Evolutionary conservation across 2,329 filamentous ascomycete species (phyloP), one percentile per base, ranked within the genome.

Genomic region (Alternaria arborescens): DNA sequence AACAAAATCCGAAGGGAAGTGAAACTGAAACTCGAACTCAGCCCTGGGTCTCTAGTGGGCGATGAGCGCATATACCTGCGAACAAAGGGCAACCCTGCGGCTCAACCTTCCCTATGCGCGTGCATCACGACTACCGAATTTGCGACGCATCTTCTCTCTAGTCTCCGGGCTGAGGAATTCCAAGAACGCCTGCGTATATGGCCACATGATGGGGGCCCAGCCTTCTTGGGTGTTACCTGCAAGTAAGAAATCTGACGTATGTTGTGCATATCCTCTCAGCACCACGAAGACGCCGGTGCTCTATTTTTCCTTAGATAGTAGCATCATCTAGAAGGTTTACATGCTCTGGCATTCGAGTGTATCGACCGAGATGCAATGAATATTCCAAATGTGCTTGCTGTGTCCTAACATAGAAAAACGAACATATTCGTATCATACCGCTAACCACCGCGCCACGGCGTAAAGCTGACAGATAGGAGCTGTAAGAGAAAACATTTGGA

Each of bases 71-170:
- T 32, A 53, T 43, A 36, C 38, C 26, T 28, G n/a, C 53, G 24
- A 51, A 48, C 36, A 41, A 56, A 41, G 36, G 32, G 43, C 44
- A 22, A 30, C 46, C 46, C 32, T 26, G 32, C 46, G 20, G 20
- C 46, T 50, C 20, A 38, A 11, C 46, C 30, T 24, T 38, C 14
- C 10, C 26, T 26, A 0, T 26, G 22, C 2, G 46, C 12, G 11
- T 24, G 22, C 20, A 42, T 42, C 40, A 24, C 12, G 20, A 24
- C 40, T 24, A 24, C 20, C 40, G 12, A 16, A 11, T 16, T 12
- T 24, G 24, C 20, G 40, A 16, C 20, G 40, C 40, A 6, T 24
- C 20, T 42, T 12, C 40, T 5, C 32, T 12, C 14, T 3, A 18
- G 3, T 26, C 10, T 3, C 26, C 46, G 14, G 20, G 46, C 46